phyloP scores from a whole-genome alignment of 257 asterid species.

The Gentiana straminea region DNA sequence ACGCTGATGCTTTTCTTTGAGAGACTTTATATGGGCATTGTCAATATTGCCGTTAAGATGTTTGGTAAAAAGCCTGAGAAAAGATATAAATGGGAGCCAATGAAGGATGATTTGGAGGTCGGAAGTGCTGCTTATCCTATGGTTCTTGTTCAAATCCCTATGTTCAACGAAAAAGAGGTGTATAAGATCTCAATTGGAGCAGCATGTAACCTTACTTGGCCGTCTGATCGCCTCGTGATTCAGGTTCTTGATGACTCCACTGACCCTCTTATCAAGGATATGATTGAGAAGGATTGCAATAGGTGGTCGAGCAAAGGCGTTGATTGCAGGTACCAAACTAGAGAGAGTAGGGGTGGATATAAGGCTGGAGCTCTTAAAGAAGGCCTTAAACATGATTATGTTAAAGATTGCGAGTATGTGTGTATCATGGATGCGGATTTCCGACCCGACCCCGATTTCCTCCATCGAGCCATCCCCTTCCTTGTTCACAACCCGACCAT shows the following conservation, averaged over 20 bases:
- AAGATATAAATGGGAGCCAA: conserved; percentile 68
- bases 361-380: conserved; percentile 98
- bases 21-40: conserved; percentile 89
- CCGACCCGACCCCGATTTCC: conserved; percentile 91
- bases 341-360: conserved; percentile 78
- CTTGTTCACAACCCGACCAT: conserved; percentile 59
- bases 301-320: conserved; percentile 92
- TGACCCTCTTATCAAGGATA: conserved; percentile 62
- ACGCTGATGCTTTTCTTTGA: conserved; percentile 82
- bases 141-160: conserved; percentile 92
- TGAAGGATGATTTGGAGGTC: conserved; percentile 64
- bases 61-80: conserved; percentile 82
- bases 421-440: conserved; percentile 92
- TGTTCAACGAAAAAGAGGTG: conserved; percentile 90
- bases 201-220: conserved; percentile 93
- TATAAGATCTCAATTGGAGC: conserved; percentile 96
- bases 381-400: conserved; percentile 68
- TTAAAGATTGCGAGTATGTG: conserved; percentile 68
- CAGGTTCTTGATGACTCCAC: conserved; percentile 93
- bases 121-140: conserved; percentile 44
- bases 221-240: conserved; percentile 79
- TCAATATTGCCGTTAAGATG: conserved; percentile 62
- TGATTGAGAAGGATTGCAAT: conserved; percentile 83
- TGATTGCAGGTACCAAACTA: conserved; percentile 65
- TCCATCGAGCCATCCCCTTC: conserved; percentile 73